Base-by-base conservation (phyloP, 371 early-diverging fungal species). In the Phascolomyces articulosus region DNA sequence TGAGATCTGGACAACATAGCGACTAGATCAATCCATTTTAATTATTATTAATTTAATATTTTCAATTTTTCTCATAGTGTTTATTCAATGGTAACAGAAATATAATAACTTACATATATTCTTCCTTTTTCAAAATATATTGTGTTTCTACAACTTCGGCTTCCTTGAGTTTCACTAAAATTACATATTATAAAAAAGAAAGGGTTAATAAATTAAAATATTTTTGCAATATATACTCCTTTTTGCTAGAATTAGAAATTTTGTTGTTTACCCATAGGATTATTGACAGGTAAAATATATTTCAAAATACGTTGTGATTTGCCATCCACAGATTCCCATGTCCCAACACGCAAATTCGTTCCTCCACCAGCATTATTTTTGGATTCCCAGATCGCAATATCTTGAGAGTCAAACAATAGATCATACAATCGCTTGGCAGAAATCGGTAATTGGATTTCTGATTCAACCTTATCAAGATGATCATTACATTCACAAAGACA, bases 351-450 rank as follows among this genome's bases (percentile, higher is more conserved):
- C 8, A 60, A 20, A 28, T 64, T 49, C 28, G 55, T 75, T 27
- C 85, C 80, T 21, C 77, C 76, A 15, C 82, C 73, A 9, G 75
- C 75, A 8, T 66, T 66, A 8, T 83, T 81, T 56, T 84, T 82
- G 26, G 73, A 68, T 53, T 83, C 78, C 85, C 85, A 85, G 20
- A 82, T 57, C 3, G 65, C 60, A 23, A 70, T 67, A 18, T 79
- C 70, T 26, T 75, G 68, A 9, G 74, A 78, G 11, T 15, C 55
- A 71, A 90, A 92, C 24, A 92, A 58, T 23, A 87, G 47, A 0
- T 88, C 86, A 57, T 77, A 89, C 23, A 90, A 47, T 21, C 73
- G 72, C 65, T 88, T 90, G 23, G 91, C 90, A 6, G 90, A 80
- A 11, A 89, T 65, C 1, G 75, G 72, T 4, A 90, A 69, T 23